Evolutionary conservation across 1,284 basidiomycete species (phyloP), one percentile per base, ranked within the genome.

Genomic region (Ceratobasidium sp.): DNA sequence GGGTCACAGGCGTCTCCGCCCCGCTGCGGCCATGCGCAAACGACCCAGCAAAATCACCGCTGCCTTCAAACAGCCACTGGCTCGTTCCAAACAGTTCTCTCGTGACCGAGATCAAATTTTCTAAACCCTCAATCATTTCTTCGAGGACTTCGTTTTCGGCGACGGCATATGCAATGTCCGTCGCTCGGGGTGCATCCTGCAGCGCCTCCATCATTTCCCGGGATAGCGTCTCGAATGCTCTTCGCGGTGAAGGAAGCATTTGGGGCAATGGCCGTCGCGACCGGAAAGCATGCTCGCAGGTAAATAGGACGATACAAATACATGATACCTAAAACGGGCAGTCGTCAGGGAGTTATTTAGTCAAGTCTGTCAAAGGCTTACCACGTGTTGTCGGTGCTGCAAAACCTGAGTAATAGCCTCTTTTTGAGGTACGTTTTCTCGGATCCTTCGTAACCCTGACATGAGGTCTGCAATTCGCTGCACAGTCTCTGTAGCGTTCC

Each of bases 271-370:
- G 84, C 72, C 85, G 85, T 43, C 84, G 82, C 5, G 83, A 83
- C 7, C 83, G 80, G 78, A 87, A 87, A 3, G 85, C 86, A 58
- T 86, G 84, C 75, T 87, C 86, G 76, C 84, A 85, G 1, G 85
- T 85, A 75, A 86, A 87, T 27, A 87, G 79, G 5, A 82, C 82
- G 56, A 87, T 81, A 77, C 85, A 87, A 1, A 87, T 80, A 76
- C 84, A 85, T 2, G 86, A 87, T 75, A 85, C 81, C 84, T 85
- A 69, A 0, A 11, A 48, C 5, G 6, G 24, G 31, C 54, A 16
- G 6, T 64, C 27, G 34, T 46, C 19, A 51, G 34, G n/a, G 4
- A 48, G 27, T 16, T n/a, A 29, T 14, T 13, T n/a, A 22, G 27
- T 27, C 14, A 41, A 46, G 39, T 13, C 22, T 13, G 37, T n/a